Evolutionary conservation across 148 eudicot genomes (phyloP).

Genomic region (Bassia scoparia): DNA sequence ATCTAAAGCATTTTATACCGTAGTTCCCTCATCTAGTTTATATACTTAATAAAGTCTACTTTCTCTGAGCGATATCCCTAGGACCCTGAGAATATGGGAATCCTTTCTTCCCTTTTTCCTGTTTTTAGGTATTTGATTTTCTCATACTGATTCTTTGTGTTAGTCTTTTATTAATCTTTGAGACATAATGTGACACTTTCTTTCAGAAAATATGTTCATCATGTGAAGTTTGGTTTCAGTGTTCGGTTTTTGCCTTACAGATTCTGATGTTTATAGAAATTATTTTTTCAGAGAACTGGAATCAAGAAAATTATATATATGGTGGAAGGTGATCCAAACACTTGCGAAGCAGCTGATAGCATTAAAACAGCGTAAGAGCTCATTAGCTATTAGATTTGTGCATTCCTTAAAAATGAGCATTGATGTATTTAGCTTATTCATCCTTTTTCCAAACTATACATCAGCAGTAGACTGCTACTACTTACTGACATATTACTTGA

Average conservation of each 20-base stretch:
- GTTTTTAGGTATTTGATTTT: not conserved
- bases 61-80: not conserved
- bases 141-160: not conserved
- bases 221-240: not conserved
- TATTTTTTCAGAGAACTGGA: constrained; percentile 68
- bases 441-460: not conserved
- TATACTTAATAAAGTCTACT: not conserved
- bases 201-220: not conserved
- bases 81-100: not conserved
- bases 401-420: not conserved
- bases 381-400: not conserved
- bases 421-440: not conserved
- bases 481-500: not conserved
- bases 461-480: not conserved
- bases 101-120: not conserved
- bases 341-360: constrained; percentile 84
- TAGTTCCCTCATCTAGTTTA: not conserved
- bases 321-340: constrained; percentile 94
- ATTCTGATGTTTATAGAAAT: constrained; percentile 3
- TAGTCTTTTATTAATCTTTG: not conserved
- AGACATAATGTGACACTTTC: not conserved
- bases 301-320: constrained; percentile 84
- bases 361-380: constrained; percentile 90
- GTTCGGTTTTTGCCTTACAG: not conserved
- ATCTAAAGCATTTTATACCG: not conserved